phyloP scores from a whole-genome alignment of 1,139 yeast genomes.

The Geotrichum klebahnii region DNA sequence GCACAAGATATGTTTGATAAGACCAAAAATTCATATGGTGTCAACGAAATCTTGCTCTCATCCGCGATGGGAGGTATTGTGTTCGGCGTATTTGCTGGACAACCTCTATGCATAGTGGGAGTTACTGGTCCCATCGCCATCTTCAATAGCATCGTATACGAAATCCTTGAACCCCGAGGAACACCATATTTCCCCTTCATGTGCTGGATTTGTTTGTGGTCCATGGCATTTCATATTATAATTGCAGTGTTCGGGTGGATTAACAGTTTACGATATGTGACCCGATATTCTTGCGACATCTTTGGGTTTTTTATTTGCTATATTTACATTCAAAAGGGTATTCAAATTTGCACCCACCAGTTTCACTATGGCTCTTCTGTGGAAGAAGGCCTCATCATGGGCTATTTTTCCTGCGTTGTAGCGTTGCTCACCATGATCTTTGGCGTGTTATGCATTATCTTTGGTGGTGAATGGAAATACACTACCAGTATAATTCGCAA shows the following conservation, averaged over 20 bases:
- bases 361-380: slow-evolving; percentile 43
- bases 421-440: slow-evolving; percentile 69
- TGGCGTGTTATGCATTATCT: slow-evolving; percentile 61
- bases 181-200: slow-evolving; percentile 83
- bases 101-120: slow-evolving; percentile 93
- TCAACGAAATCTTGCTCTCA: slow-evolving; percentile 79
- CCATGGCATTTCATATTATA: slow-evolving; percentile 72
- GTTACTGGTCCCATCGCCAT: slow-evolving; percentile 86
- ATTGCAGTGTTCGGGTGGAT: slow-evolving; percentile 71
- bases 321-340: slow-evolving; percentile 88
- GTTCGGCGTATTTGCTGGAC: slow-evolving; percentile 82
- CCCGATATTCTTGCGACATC: slow-evolving; percentile 83
- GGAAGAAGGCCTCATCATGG: slow-evolving; percentile 47
- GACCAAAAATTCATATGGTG: slow-evolving; percentile 81
- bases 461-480: slow-evolving; percentile 59
- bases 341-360: slow-evolving; percentile 72
- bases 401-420: slow-evolving; percentile 71
- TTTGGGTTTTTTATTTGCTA: slow-evolving; percentile 89
- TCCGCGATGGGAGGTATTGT: slow-evolving; percentile 86
- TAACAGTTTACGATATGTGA: slow-evolving; percentile 64
- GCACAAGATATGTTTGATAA: slow-evolving; percentile 94
- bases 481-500: slow-evolving; percentile 60
- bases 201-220: slow-evolving; percentile 95
- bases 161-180: slow-evolving; percentile 59
- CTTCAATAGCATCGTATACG: slow-evolving; percentile 87